A percentile compares a stretch with the other conserved stretches of the same genome.
Conservation (phyloP, 306 rosid genomes). For the Rosa chinensis region DNA sequence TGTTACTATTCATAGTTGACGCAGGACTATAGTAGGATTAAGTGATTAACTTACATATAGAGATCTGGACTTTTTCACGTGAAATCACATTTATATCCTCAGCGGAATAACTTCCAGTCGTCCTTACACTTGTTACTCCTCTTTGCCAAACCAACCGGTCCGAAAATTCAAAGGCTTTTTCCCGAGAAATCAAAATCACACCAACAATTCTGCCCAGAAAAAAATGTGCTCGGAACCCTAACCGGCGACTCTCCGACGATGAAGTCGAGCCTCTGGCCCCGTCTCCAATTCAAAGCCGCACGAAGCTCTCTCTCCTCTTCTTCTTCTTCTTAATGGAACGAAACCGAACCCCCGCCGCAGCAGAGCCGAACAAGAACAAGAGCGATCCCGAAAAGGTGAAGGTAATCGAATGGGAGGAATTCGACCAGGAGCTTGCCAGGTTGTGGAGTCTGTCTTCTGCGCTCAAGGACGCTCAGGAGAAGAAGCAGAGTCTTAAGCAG, state of each 20-base stretch:
- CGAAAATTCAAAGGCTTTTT: conserved; percentile 1
- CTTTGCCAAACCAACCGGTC: neutral
- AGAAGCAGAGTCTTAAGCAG: conserved; percentile 52
- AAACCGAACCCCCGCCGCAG: conserved; percentile 24
- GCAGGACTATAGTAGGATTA: no score
- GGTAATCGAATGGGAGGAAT: conserved; percentile 82
- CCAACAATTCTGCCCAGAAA: conserved; percentile 20
- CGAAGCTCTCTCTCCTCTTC: conserved; percentile 5
- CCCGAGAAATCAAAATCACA: conserved; percentile 12
- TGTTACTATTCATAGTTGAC: no score
- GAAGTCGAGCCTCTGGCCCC: conserved; percentile 50
- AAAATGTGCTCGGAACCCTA: conserved; percentile 33
- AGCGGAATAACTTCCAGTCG: neutral
- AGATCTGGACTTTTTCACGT: neutral
- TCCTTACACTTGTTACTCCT: neutral
- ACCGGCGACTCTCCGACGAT: conserved; percentile 52
- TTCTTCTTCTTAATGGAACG: conserved; percentile 52
- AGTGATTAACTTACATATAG: no score
- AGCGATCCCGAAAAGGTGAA: conserved; percentile 51
- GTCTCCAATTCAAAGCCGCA: conserved; percentile 20
- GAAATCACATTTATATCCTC: neutral
- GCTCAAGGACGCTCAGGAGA: conserved; percentile 54
- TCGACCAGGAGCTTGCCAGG: conserved; percentile 79
- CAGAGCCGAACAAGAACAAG: conserved; percentile 18
- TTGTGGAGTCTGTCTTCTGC: conserved; percentile 85